Percentiles rank a stretch among this genome's conserved stretches.
These are phyloP conservation scores for Kuraishia cidri DNA, from an alignment of 805 yeast genomes.

Conservation along the genomic window DNA sequence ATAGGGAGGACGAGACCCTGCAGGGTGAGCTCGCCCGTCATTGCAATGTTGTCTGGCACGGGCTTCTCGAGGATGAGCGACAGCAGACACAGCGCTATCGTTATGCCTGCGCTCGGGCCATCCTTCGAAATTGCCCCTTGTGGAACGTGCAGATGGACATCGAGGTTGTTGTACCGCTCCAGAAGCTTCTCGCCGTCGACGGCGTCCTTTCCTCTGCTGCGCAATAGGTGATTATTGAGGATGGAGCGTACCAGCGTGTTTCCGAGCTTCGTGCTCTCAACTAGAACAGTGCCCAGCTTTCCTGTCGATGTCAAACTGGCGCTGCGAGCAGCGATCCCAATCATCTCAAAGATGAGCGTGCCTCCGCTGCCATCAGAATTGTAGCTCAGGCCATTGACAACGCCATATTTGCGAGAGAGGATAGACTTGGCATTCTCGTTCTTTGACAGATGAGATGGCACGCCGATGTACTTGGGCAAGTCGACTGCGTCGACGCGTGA, in stretches of 20 bases:
- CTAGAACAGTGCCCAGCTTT: constrained; percentile 68
- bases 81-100: constrained; percentile 37
- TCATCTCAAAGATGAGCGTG: constrained; percentile 68
- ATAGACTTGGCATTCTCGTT: constrained; percentile 34
- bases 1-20: constrained; percentile 74
- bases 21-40: constrained; percentile 83
- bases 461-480: constrained; percentile 61
- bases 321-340: constrained; percentile 44
- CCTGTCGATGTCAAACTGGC: constrained; percentile 63
- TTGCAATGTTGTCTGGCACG: constrained; percentile 46
- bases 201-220: constrained; percentile 1
- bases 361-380: constrained; percentile 85
- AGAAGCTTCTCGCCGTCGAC: constrained; percentile 21
- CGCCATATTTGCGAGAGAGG: constrained; percentile 50
- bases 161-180: constrained; percentile 39
- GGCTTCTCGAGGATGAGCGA: constrained; percentile 33
- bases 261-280: constrained; percentile 78
- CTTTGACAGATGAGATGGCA: constrained; percentile 26
- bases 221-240: constrained; percentile 14
- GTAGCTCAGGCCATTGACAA: constrained; percentile 84
- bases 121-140: constrained; percentile 38
- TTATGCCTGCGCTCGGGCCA: constrained; percentile 40
- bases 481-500: constrained; percentile 41
- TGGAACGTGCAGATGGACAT: constrained; percentile 46
- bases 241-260: constrained; percentile 62